phyloP scores from a whole-genome alignment of 768 basidiomycete species.

The Leucosporidium scottii region DNA sequence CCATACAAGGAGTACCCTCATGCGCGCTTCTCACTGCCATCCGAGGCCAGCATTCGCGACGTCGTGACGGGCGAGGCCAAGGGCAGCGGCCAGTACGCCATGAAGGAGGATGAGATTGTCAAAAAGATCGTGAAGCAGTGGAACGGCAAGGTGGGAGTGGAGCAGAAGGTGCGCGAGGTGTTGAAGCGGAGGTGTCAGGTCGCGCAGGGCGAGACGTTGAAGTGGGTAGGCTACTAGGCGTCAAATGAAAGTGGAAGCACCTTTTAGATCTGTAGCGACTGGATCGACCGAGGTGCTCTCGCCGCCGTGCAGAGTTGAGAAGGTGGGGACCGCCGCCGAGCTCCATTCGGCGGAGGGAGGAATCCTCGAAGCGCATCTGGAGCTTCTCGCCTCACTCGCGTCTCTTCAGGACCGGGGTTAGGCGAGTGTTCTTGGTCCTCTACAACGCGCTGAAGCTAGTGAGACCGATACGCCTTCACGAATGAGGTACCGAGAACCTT shows the following conservation, averaged over 20 bases:
- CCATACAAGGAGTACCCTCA: conserved; percentile 37
- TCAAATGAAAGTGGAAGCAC: background rate
- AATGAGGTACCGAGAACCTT: no score
- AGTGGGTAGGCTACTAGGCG: conserved; percentile 22
- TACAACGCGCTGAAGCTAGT: no score
- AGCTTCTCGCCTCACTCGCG: no score
- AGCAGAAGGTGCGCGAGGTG: conserved; percentile 71
- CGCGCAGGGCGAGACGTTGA: conserved; percentile 30
- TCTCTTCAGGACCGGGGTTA: no score
- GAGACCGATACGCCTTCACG: no score
- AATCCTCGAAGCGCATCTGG: no score
- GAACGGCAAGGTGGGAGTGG: conserved; percentile 56
- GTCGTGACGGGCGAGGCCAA: conserved; percentile 59
- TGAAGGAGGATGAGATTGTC: conserved; percentile 60
- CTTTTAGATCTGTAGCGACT: background rate
- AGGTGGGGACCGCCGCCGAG: no score
- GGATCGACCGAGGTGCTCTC: no score
- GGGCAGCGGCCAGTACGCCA: conserved; percentile 56
- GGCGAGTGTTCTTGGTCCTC: no score
- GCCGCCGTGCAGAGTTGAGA: no score
- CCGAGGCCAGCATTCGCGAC: conserved; percentile 63
- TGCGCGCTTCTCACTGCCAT: conserved; percentile 59
- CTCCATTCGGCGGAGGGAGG: no score
- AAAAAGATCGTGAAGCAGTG: conserved; percentile 51
- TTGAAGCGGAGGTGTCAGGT: conserved; percentile 58